phyloP scores from a whole-genome alignment of 306 rosid species.

The Gillenia trifoliata region DNA sequence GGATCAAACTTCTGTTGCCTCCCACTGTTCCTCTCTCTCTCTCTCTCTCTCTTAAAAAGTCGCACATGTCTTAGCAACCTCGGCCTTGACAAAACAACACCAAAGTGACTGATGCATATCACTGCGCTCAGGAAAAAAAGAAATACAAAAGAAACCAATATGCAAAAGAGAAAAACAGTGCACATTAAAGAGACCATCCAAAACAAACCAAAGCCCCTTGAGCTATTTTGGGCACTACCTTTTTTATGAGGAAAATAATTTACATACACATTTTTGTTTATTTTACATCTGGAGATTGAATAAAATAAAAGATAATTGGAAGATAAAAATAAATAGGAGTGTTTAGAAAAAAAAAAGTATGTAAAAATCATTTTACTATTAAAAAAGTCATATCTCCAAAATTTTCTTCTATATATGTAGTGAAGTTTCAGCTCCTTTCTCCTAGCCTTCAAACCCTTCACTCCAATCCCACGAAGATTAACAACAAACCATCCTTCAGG shows the following conservation, averaged over 20 bases:
- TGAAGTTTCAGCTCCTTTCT: neutral
- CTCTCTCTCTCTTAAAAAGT: neutral
- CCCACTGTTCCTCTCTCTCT: slow-evolving; percentile 6
- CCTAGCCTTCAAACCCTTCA: neutral
- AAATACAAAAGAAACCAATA: neutral
- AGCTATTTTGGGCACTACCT: slow-evolving; percentile 20
- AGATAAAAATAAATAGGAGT: too few species aligned
- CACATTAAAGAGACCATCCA: neutral
- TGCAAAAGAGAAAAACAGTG: neutral
- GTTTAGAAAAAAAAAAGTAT: too few species aligned
- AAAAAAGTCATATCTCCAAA: neutral
- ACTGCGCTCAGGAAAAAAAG: slow-evolving; percentile 23
- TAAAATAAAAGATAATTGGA: too few species aligned
- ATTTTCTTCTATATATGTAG: slow-evolving; percentile 10
- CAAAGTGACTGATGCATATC: slow-evolving; percentile 69
- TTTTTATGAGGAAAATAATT: too few species aligned
- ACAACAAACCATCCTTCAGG: neutral
- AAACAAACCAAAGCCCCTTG: neutral
- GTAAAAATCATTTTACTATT: neutral
- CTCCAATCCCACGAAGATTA: neutral
- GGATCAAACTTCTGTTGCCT: neutral
- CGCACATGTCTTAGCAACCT: slow-evolving; percentile 57
- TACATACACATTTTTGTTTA: too few species aligned
- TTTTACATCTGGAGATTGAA: too few species aligned
- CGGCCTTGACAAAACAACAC: slow-evolving; percentile 95